phyloP scores from a whole-genome alignment of 164 flowering plant genomes.

The Taxillus chinensis region DNA sequence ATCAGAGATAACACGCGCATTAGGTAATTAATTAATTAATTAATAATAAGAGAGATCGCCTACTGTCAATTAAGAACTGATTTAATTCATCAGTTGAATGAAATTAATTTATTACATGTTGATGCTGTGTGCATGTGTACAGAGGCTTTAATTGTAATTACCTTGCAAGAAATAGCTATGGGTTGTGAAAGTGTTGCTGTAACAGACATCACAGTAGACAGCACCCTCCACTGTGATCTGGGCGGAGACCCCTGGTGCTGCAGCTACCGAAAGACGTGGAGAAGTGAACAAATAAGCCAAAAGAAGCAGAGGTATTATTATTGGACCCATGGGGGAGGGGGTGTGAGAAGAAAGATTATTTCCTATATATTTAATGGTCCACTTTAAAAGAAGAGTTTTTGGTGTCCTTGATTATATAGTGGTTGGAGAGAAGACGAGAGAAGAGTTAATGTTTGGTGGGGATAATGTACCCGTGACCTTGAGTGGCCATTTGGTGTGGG shows the following conservation, averaged over 20 bases:
- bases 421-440: neutral
- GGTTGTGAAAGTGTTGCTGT: conserved; percentile 26
- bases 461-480: conserved; percentile 28
- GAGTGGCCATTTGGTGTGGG: conserved; percentile 13
- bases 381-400: no score
- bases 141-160: conserved; percentile 1
- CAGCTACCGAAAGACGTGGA: neutral
- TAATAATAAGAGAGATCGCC: no score
- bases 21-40: no score
- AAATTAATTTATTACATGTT: no score
- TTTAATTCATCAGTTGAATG: no score
- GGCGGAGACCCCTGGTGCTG: conserved; percentile 4
- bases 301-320: conserved; percentile 9
- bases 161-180: conserved; percentile 49
- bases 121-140: no score
- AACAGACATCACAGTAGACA: conserved; percentile 40
- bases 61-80: no score
- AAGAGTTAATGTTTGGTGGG: neutral
- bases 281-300: conserved; percentile 7
- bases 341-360: neutral
- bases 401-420: neutral
- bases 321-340: conserved; percentile 16
- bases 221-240: conserved; percentile 35
- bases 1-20: no score
- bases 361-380: no score